Conservation (phyloP, 2,329 filamentous ascomycete species). For the Sarocladiaceae sp. region DNA sequence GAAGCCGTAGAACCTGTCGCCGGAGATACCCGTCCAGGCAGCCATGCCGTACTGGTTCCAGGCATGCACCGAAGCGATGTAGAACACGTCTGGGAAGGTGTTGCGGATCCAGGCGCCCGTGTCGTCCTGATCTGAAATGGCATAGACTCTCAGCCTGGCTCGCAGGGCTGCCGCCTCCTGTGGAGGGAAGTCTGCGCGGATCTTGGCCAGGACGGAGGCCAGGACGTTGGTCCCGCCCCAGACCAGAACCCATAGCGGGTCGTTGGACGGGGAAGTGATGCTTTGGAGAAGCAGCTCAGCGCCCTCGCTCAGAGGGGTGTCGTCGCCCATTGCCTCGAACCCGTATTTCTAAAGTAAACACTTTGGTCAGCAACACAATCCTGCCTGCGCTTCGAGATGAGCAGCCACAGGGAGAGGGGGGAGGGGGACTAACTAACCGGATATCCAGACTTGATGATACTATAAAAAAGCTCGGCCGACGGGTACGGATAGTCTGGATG, state of each 20-base stretch:
- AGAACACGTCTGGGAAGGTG: constrained; percentile 50
- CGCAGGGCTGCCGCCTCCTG: constrained; percentile 30
- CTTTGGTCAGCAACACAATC: neutral
- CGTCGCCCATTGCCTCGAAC: constrained; percentile 24
- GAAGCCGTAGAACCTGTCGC: constrained; percentile 26
- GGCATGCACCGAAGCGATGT: constrained; percentile 51
- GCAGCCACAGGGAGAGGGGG: neutral
- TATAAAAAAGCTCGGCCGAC: constrained; percentile 27
- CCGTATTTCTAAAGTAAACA: constrained; percentile 24
- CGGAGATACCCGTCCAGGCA: constrained; percentile 52
- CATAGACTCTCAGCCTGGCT: constrained; percentile 43
- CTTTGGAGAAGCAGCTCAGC: constrained; percentile 35
- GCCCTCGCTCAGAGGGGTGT: constrained; percentile 30
- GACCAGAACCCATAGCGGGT: constrained; percentile 47
- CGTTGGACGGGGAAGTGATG: constrained; percentile 15
- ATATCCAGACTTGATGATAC: constrained; percentile 34
- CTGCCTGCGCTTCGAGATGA: constrained; percentile 10
- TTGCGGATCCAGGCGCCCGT: constrained; percentile 51
- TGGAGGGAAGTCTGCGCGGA: constrained; percentile 16
- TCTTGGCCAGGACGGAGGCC: constrained; percentile 37
- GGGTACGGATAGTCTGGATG: constrained; percentile 39
- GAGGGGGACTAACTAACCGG: constrained; percentile 18
- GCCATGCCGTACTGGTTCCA: constrained; percentile 52
- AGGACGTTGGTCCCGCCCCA: constrained; percentile 52
- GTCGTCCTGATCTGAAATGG: constrained; percentile 58